Base-by-base conservation (phyloP, 106 monocot species). In the Phalaenopsis equestris region DNA sequence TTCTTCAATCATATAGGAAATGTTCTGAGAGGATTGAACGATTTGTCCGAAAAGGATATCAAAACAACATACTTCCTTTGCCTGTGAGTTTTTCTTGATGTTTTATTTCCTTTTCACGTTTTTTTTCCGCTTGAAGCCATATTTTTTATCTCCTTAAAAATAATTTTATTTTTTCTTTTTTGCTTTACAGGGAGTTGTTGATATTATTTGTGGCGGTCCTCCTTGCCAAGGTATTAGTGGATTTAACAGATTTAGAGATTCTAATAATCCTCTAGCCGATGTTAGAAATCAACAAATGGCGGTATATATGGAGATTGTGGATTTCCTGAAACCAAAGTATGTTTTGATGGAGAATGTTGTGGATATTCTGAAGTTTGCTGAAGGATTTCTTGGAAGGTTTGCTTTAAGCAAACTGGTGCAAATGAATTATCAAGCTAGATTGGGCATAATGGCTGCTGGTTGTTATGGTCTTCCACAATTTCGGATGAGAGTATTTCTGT, bases 301-400 rank as follows among this genome's bases (percentile, higher is more conserved):
- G 0, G 85, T 89, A 0, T 98, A 85, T 55, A 98, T 98, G 98
- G 87, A 93, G 7, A 89, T 98, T 81, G 89, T 98, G 17, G 81
- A 90, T 4, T 87, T 80, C 78, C 75, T 98, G 2, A 94, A 92
- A 43, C 94, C 98, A 23, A 94, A 80, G 48, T 98, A 70, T 84
- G 94, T 98, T 17, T 79, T 98, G 1, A 98, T 94, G 98, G 98
- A 98, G 57, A 98, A 98, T 89, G 98, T 98, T 1, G 98, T 98
- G 1, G 94, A 98, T 36, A 89, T 98, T 15, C 36, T 98, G 10
- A 94, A 90, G 39, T 98, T 98, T 87, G 85, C 98, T 2, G 76
- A 84, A 3, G 94, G 94, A 0, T 91, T 80, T 79, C 56, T 98
- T 4, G 98, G 92, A 38, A 81, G 91, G 21, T 98, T 92, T 88